Evolutionary conservation across 352 stramenopile genomes (phyloP).

Genomic region (Saprolegnia diclina): DNA sequence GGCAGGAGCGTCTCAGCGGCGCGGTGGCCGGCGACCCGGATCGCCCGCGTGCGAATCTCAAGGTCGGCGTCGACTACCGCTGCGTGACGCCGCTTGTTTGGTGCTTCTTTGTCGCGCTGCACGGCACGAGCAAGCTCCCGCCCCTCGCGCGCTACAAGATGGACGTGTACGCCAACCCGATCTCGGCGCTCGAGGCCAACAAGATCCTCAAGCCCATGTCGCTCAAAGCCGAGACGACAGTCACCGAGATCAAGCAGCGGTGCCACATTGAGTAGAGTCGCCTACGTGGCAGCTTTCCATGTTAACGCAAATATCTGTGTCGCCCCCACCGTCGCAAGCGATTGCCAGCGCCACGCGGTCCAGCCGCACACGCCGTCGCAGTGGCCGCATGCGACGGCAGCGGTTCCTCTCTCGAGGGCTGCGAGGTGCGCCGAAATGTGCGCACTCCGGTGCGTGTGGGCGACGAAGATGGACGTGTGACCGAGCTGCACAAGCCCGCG

Average conservation of each 20-base stretch:
- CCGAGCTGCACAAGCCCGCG: conserved; percentile 4
- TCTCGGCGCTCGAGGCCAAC: conserved; percentile 12
- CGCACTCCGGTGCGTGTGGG: conserved; percentile 48
- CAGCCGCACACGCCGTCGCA: background rate
- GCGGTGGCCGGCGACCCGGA: conserved; percentile 35
- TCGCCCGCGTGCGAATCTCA: conserved; percentile 37
- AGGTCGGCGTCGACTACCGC: conserved; percentile 52
- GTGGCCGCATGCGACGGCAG: background rate
- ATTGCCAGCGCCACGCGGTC: background rate
- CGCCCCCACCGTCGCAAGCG: background rate
- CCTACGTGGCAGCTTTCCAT: background rate
- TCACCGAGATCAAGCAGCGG: conserved; percentile 24
- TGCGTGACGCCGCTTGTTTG: conserved; percentile 74
- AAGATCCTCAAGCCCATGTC: conserved; percentile 21
- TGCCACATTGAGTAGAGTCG: conserved; percentile 13
- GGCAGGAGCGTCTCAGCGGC: conserved; percentile 36
- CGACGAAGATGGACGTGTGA: conserved; percentile 32
- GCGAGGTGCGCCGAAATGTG: conserved; percentile 30
- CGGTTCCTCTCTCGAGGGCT: background rate
- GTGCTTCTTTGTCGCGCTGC: conserved; percentile 54
- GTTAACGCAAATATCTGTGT: conserved; percentile 24
- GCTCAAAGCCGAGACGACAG: conserved; percentile 23
- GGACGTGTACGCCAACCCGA: conserved; percentile 13
- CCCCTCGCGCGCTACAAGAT: conserved; percentile 27
- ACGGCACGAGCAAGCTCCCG: conserved; percentile 46